Base-by-base conservation (phyloP, 139 green algal species). In the Chlorella vulgaris region DNA sequence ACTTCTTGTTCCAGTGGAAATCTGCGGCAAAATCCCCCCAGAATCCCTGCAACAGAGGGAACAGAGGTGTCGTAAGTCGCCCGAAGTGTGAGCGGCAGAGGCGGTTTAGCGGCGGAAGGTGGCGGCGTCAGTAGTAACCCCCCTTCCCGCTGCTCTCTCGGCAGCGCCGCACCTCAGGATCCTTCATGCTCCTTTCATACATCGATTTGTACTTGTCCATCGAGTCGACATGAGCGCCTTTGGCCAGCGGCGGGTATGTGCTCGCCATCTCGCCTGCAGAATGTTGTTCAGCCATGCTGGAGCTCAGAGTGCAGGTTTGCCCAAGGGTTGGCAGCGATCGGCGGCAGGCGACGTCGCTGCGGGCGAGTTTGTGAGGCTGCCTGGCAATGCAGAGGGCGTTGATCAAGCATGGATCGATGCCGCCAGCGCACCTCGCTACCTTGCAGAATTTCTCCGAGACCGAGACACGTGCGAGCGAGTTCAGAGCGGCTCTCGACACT, bases 1-100 rank as follows among this genome's bases (percentile, higher is more conserved):
- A 93, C 83, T 92, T 93, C 74, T 94, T 97, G 35, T 97, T 82
- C 95, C 96, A 99, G 81, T 95, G 81, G 79, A 98, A 98, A 31
- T 96, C 77, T 43, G 85, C 51, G 2, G 95, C 96, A 7, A 98
- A 90, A 26, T 94, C 84, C 5, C 76, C 91, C 96, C 96, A 99
- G 83, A 99, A 99, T 26, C 53, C 88, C 47, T 86, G 76, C 50
- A 70, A n/a, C n/a, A n/a, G n/a, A 21, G 69, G n/a, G n/a, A n/a
- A n/a, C n/a, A n/a, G n/a, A n/a, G n/a, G n/a, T n/a, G n/a, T n/a
- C n/a, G n/a, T n/a, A n/a, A n/a, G n/a, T n/a, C n/a, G n/a, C n/a
- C n/a, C n/a, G n/a, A n/a, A n/a, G n/a, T n/a, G n/a, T n/a, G n/a
- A n/a, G n/a, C n/a, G n/a, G n/a, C n/a, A n/a, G n/a, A n/a, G n/a